Base-by-base conservation (phyloP, 2,329 filamentous ascomycete species). In the Fusarium compactum region DNA sequence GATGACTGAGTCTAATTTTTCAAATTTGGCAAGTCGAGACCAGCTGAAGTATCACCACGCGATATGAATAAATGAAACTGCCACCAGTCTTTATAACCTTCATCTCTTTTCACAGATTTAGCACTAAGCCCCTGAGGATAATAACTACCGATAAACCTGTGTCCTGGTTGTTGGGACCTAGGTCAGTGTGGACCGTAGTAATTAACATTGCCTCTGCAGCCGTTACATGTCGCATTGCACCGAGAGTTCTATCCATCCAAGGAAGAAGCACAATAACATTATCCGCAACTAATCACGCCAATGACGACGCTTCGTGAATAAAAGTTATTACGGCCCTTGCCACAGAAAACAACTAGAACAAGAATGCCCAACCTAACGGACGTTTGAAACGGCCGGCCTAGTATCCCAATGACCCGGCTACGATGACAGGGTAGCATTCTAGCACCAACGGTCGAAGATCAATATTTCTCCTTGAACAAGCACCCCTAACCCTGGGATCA, bases 401-500 rank as follows among this genome's bases (percentile, higher is more conserved):
- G n/a, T 18, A 47, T 15, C 18, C 47, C 32, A 66, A 30, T 25
- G 60, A 29, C 38, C 44, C 40, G 47, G 32, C 29, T n/a, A 53
- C 25, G 12, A 52, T 20, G 41, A 38, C n/a, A 63, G 18, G 16
- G 65, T 67, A 38, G 20, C 22, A 67, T 67, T 50, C 11, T 38
- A 27, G 38, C 16, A 27, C 15, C 7, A 63, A 53, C 40, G 14
- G 40, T 2, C 18, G 65, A 58, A 62, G 65, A 67, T 67, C 65
- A 58, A 20, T 29, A 67, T 67, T 41, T 67, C 56, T 62, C 8
- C 14, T 9, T 14, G 14, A 16, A n/a, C n/a, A 34, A 20, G 29
- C 12, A 48, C 9, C 34, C 38, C 18, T 47, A 58, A 20, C 20
- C 32, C 43, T 57, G 9, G 38, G 8, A 11, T 18, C 34, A 38